Conservation (phyloP, 1,284 basidiomycete genomes). For the Singerocomus inundabilis region DNA sequence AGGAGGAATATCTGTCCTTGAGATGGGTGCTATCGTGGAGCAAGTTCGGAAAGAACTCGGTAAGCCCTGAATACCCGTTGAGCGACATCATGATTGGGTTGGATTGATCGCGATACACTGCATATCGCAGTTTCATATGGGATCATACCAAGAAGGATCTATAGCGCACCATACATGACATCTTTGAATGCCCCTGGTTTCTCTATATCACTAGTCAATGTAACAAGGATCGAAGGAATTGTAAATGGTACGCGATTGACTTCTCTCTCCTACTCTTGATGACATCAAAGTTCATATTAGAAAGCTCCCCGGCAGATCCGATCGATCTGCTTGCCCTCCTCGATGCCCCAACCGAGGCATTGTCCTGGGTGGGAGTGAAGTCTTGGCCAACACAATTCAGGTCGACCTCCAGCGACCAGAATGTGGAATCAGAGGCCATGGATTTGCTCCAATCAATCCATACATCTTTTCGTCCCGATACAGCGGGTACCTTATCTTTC, state of each 20-base stretch:
- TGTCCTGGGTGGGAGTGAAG: slow-evolving; percentile 38
- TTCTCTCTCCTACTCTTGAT: not conserved
- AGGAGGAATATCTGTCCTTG: slow-evolving; percentile 52
- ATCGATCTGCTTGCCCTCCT: slow-evolving; percentile 34
- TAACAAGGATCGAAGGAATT: slow-evolving; percentile 17
- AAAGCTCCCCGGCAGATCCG: not conserved
- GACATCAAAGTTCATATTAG: not conserved
- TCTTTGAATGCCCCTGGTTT: slow-evolving; percentile 47
- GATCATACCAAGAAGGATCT: slow-evolving; percentile 34
- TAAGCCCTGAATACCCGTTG: slow-evolving; percentile 19
- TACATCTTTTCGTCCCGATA: not conserved
- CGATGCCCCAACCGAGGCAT: slow-evolving; percentile 40
- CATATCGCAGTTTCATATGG: slow-evolving; percentile 9
- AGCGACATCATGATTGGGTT: not conserved
- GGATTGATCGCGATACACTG: not conserved
- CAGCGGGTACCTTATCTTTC: not conserved
- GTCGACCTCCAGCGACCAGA: not conserved
- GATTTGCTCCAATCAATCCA: slow-evolving; percentile 10
- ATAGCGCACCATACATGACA: slow-evolving; percentile 43
- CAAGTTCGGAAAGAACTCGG: slow-evolving; percentile 43
- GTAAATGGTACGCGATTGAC: slow-evolving; percentile 6
- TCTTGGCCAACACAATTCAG: slow-evolving; percentile 13
- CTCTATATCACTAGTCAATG: slow-evolving; percentile 42
- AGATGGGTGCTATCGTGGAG: slow-evolving; percentile 50
- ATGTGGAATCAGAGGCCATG: slow-evolving; percentile 9